Base-by-base conservation (phyloP, 1,284 basidiomycete genomes). In the Fistulinella staudtii region DNA sequence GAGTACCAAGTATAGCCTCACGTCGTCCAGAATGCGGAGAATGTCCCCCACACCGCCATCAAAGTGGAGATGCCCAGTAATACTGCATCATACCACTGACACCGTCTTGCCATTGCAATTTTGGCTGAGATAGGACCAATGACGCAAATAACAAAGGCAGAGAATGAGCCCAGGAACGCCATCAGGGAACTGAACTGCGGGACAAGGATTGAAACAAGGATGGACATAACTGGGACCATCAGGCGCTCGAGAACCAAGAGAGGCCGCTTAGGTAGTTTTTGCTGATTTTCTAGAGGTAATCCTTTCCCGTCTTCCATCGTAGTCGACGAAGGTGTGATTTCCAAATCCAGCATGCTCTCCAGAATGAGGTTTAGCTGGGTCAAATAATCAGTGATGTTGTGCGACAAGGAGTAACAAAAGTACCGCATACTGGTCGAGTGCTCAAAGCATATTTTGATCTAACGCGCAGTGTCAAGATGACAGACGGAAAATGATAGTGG, bases 151-250 rank as follows among this genome's bases (percentile, higher is more conserved):
- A 87, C 69, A 61, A 94, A 94, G 0, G 91, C 86, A 28, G 86
- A 81, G 64, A 93, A 93, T 24, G 85, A 84, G 4, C 93, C 93
- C 28, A 95, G 71, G 63, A 94, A 91, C 11, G 88, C 88, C 90
- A 97, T 94, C 61, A 93, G 78, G 18, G 83, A 78, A 52, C 86
- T 86, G 62, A 97, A 96, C 43, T 89, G 79, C 1, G 94, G 93
- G 31, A 96, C 69, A 46, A 83, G 63, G 49, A 94, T 82, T 3
- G 90, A 92, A 28, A 85, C 79, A 22, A 69, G 60, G 15, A 93
- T 81, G 17, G 84, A 75, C 34, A 82, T 53, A 8, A 76, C 52
- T 0, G 85, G 79, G 24, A 92, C 67, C 36, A 68, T 51, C 20
- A 85, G 61, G 38, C 89, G 77, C 58, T 89, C 82, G 39, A 80